Conservation (phyloP, 2,329 filamentous ascomycete species). For the Penicillium sp. region DNA sequence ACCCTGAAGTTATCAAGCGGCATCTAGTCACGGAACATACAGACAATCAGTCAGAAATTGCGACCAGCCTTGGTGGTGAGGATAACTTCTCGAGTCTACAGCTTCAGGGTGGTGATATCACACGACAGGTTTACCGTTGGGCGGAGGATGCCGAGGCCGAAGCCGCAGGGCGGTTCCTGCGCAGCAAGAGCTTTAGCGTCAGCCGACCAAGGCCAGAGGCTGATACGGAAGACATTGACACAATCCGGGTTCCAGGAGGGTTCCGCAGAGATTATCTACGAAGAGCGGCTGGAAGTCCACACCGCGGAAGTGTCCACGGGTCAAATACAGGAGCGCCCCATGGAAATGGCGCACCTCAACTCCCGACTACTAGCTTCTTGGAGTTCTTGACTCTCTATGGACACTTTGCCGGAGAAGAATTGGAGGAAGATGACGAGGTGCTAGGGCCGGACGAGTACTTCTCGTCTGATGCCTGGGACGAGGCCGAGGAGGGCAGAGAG, state of each 20-base stretch:
- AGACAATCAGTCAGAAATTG: constrained; percentile 34
- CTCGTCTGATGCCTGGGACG: constrained; percentile 69
- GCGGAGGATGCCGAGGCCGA: constrained; percentile 80
- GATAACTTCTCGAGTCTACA: constrained; percentile 92
- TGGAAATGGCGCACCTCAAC: constrained; percentile 51
- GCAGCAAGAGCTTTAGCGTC: constrained; percentile 85
- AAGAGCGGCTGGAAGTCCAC: constrained; percentile 67
- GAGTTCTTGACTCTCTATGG: constrained; percentile 95
- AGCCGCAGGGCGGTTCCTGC: constrained; percentile 57
- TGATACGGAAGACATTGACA: constrained; percentile 79
- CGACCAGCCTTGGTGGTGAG: constrained; percentile 50
- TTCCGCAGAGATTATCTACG: constrained; percentile 89
- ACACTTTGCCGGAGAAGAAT: constrained; percentile 94
- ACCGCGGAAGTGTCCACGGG: constrained; percentile 42
- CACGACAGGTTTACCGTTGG: constrained; percentile 94
- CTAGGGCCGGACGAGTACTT: constrained; percentile 89
- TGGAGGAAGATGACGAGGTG: constrained; percentile 94
- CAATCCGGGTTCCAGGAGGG: constrained; percentile 89
- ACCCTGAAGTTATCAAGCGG: constrained; percentile 85
- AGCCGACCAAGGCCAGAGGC: constrained; percentile 75
- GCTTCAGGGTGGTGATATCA: constrained; percentile 92
- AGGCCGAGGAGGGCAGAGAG: constrained; percentile 60
- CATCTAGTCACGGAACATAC: constrained; percentile 65
- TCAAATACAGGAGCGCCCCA: constrained; percentile 39
- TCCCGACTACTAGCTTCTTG: constrained; percentile 89